Conservation (phyloP, 768 basidiomycete species). For the Mycena vulgaris region DNA sequence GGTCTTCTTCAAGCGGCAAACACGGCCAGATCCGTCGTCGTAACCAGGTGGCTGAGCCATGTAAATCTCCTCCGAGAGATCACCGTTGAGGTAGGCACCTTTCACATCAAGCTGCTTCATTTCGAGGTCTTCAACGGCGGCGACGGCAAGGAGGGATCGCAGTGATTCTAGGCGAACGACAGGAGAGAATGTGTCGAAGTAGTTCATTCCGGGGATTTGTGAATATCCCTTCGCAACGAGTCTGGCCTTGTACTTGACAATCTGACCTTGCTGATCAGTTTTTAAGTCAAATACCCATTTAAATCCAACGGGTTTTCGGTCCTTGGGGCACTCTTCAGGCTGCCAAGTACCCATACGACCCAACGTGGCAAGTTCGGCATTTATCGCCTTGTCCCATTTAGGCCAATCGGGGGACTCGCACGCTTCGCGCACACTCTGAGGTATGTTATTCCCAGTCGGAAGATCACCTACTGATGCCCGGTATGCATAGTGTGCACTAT, state of each 20-base stretch:
- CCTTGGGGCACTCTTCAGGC: slow-evolving; percentile 1
- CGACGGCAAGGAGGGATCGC: neutral
- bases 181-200: slow-evolving; percentile 20
- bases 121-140: slow-evolving; percentile 1
- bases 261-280: neutral
- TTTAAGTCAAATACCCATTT: too few species aligned
- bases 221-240: slow-evolving; percentile 12
- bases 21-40: too few species aligned
- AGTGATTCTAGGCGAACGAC: slow-evolving; percentile 5
- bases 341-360: slow-evolving; percentile 2
- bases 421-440: neutral
- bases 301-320: slow-evolving; percentile 3
- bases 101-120: slow-evolving; percentile 13
- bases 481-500: neutral
- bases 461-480: neutral
- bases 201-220: slow-evolving; percentile 10
- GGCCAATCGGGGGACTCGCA: too few species aligned
- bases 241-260: slow-evolving; percentile 9
- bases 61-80: too few species aligned
- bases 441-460: neutral
- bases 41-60: too few species aligned
- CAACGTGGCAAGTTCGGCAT: slow-evolving; percentile 1
- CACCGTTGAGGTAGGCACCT: too few species aligned
- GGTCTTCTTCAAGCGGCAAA: neutral
- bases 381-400: neutral